Conservation (phyloP, 2,329 filamentous ascomycete species). For the Aspergillus sojae region DNA sequence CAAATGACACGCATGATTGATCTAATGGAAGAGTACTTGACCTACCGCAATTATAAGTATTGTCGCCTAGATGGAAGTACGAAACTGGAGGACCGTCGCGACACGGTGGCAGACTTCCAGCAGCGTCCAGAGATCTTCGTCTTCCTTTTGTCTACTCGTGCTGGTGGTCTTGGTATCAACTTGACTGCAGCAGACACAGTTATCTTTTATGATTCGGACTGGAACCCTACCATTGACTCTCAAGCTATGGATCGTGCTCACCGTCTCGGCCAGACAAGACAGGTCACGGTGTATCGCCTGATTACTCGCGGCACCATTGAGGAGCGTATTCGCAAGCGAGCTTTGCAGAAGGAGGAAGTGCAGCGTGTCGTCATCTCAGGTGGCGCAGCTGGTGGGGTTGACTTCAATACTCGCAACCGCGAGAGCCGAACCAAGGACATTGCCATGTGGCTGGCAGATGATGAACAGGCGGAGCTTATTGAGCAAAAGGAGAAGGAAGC, state of each 20-base stretch:
- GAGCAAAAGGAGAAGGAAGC: slow-evolving; percentile 90
- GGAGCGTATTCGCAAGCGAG: slow-evolving; percentile 95
- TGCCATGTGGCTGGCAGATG: slow-evolving; percentile 97
- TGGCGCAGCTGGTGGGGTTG: slow-evolving; percentile 78
- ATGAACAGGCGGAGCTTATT: slow-evolving; percentile 92
- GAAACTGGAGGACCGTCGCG: slow-evolving; percentile 93
- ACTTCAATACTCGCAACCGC: slow-evolving; percentile 89
- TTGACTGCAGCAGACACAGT: slow-evolving; percentile 95
- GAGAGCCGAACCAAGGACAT: slow-evolving; percentile 98
- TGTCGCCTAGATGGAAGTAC: slow-evolving; percentile 95
- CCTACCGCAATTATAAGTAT: slow-evolving; percentile 99
- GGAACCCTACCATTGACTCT: slow-evolving; percentile 98
- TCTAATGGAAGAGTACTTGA: slow-evolving; percentile 97
- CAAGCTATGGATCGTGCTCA: slow-evolving; percentile 99
- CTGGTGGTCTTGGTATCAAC: slow-evolving; percentile 97
- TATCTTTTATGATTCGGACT: slow-evolving; percentile 99
- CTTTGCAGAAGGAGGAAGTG: slow-evolving; percentile 97
- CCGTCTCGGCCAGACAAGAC: slow-evolving; percentile 91
- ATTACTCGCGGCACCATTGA: slow-evolving; percentile 97
- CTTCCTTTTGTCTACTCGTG: slow-evolving; percentile 92
- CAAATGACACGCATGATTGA: slow-evolving; percentile 99
- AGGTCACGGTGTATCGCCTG: slow-evolving; percentile 96
- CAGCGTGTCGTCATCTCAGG: slow-evolving; percentile 96
- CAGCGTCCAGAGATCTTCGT: slow-evolving; percentile 93
- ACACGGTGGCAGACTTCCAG: slow-evolving; percentile 97